Evolutionary conservation across 225 moss, liverwort and hornwort species (phyloP).

Genomic region (Anthoceros angustus): DNA sequence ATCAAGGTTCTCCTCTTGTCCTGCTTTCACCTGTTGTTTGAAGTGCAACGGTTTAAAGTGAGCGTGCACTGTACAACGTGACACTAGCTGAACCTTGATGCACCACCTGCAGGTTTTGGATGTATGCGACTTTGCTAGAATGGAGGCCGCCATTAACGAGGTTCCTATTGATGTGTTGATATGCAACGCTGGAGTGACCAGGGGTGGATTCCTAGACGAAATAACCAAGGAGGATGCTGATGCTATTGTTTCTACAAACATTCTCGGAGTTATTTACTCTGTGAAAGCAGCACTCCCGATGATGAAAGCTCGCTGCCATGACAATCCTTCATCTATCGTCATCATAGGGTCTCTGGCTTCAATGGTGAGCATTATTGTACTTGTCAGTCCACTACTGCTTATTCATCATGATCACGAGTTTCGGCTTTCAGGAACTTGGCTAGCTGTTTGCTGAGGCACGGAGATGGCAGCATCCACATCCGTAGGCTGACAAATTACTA

Average conservation of each 20-base stretch:
- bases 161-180: constrained; percentile 56
- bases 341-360: constrained; percentile 73
- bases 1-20: background rate
- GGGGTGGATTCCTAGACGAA: constrained; percentile 63
- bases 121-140: constrained; percentile 47
- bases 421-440: too few relatives aligned
- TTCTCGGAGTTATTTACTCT: constrained; percentile 56
- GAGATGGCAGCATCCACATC: too few relatives aligned
- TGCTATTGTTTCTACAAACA: constrained; percentile 50
- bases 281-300: constrained; percentile 48
- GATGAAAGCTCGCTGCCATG: constrained; percentile 60
- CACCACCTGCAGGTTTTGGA: constrained; percentile 36
- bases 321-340: constrained; percentile 57
- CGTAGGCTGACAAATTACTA: background rate
- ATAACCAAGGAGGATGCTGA: constrained; percentile 53
- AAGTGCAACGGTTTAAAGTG: too few relatives aligned
- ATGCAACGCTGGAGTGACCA: constrained; percentile 74
- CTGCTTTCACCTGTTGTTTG: too few relatives aligned
- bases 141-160: constrained; percentile 36
- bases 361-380: constrained; percentile 31
- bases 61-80: too few relatives aligned
- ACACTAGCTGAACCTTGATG: background rate
- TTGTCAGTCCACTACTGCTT: background rate
- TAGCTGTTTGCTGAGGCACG: too few relatives aligned
- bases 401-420: background rate